Conservation (phyloP, 1,284 basidiomycete species). For the Fomes fomentarius region DNA sequence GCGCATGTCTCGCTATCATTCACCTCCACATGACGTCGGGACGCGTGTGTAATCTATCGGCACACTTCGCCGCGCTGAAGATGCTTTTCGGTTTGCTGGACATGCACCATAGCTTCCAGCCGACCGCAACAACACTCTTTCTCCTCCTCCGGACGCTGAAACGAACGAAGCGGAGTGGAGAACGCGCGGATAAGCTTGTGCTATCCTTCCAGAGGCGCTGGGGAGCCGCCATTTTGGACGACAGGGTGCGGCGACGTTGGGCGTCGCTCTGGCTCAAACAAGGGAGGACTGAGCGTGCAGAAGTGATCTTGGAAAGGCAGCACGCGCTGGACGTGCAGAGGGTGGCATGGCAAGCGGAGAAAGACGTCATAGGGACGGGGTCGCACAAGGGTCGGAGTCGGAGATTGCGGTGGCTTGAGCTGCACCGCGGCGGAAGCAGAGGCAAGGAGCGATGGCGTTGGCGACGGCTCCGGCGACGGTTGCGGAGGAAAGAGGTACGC, state of each 20-base stretch:
- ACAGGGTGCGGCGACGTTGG: slow-evolving; percentile 59
- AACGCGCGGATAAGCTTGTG: slow-evolving; percentile 49
- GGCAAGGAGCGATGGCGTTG: slow-evolving; percentile 24
- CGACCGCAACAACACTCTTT: slow-evolving; percentile 64
- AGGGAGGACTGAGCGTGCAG: slow-evolving; percentile 54
- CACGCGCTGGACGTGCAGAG: slow-evolving; percentile 28
- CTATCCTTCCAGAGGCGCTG: slow-evolving; percentile 51
- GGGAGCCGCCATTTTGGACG: slow-evolving; percentile 57
- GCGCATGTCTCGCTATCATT: slow-evolving; percentile 34
- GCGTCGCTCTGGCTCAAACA: slow-evolving; percentile 61
- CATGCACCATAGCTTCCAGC: slow-evolving; percentile 51
- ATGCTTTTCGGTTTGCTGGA: slow-evolving; percentile 45
- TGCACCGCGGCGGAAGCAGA: slow-evolving; percentile 10
- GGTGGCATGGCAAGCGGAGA: slow-evolving; percentile 30
- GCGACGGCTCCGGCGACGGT: slow-evolving; percentile 24
- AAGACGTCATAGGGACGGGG: slow-evolving; percentile 29
- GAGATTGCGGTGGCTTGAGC: slow-evolving; percentile 15
- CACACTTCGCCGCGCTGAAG: slow-evolving; percentile 39
- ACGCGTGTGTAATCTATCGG: slow-evolving; percentile 15
- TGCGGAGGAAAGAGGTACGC: slow-evolving; percentile 20
- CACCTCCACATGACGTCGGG: slow-evolving; percentile 35
- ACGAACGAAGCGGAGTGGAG: slow-evolving; percentile 50
- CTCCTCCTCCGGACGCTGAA: slow-evolving; percentile 57
- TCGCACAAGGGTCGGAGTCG: slow-evolving; percentile 11
- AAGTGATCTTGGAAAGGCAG: slow-evolving; percentile 20